These are phyloP conservation scores for Colletotrichum sp. DNA, from an alignment of 2,329 filamentous ascomycete species.

Conservation along the genomic window DNA sequence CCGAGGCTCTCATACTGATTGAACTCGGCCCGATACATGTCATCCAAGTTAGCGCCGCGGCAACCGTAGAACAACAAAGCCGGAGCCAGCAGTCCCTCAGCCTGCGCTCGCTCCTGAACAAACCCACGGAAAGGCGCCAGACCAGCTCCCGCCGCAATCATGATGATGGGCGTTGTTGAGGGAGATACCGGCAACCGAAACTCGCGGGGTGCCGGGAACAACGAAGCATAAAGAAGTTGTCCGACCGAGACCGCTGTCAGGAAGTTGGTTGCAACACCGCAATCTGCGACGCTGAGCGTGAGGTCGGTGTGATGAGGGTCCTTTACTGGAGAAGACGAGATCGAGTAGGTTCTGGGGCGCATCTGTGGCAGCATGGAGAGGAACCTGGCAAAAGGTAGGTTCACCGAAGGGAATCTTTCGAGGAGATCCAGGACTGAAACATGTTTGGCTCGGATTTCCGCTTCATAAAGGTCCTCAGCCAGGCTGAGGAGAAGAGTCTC, in stretches of 20 bases:
- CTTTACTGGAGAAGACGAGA: not conserved
- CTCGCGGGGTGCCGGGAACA: not conserved
- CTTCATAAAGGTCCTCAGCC: not conserved
- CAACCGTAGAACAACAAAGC: not conserved
- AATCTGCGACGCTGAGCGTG: not conserved
- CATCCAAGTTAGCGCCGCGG: not conserved
- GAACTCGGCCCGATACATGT: not conserved
- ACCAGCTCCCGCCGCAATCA: not conserved
- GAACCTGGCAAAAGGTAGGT: not conserved
- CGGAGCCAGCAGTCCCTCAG: not conserved
- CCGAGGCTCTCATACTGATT: not conserved
- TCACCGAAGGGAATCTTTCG: not conserved
- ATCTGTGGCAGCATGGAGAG: not conserved
- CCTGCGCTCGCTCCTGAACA: slow-evolving; percentile 19
- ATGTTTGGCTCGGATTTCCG: not conserved
- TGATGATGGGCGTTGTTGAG: not conserved
- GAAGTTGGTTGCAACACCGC: not conserved
- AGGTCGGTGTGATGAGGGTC: not conserved
- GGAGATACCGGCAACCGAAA: not conserved
- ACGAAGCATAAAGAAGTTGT: not conserved
- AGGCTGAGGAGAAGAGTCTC: not conserved
- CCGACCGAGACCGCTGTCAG: not conserved
- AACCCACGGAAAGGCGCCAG: not conserved
- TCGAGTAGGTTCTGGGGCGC: not conserved
- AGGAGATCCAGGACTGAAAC: not conserved